These are phyloP conservation scores for Hymenoscyphus albidus DNA, from an alignment of 2,329 filamentous ascomycete genomes.

Conservation along the genomic window DNA sequence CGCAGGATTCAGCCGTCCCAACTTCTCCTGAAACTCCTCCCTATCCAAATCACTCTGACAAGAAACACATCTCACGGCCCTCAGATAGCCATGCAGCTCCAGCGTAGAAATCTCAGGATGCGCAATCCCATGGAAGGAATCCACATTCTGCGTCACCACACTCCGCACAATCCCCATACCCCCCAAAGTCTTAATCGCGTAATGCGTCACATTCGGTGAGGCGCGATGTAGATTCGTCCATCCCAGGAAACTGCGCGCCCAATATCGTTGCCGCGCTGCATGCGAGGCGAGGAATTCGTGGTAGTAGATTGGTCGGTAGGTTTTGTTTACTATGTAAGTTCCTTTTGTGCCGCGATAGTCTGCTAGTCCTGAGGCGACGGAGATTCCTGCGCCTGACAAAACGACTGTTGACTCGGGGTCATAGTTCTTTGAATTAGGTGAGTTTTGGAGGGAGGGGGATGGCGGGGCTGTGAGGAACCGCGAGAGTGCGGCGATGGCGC, in stretches of 20 bases:
- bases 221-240: constrained; percentile 80
- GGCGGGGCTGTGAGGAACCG: constrained; percentile 68
- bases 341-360: constrained; percentile 89
- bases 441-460: constrained; percentile 41
- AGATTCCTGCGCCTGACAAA: constrained; percentile 83
- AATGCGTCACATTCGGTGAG: constrained; percentile 75
- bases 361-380: constrained; percentile 85
- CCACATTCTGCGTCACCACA: constrained; percentile 94
- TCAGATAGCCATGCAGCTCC: constrained; percentile 88
- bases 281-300: constrained; percentile 82
- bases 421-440: constrained; percentile 30
- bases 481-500: constrained; percentile 72
- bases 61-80: constrained; percentile 74
- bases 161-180: constrained; percentile 66
- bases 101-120: constrained; percentile 73
- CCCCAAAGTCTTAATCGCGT: constrained; percentile 69
- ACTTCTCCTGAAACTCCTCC: constrained; percentile 68
- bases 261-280: constrained; percentile 86
- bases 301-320: constrained; percentile 87
- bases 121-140: constrained; percentile 80
- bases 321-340: constrained; percentile 88
- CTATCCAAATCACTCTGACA: constrained; percentile 71
- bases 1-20: constrained; percentile 76
- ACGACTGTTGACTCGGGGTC: constrained; percentile 51
- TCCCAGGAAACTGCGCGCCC: constrained; percentile 90